A percentile compares a stretch with the other conserved stretches of the same genome.
Conservation (phyloP, 441 rosid genomes). For the Erodium trifolium region DNA sequence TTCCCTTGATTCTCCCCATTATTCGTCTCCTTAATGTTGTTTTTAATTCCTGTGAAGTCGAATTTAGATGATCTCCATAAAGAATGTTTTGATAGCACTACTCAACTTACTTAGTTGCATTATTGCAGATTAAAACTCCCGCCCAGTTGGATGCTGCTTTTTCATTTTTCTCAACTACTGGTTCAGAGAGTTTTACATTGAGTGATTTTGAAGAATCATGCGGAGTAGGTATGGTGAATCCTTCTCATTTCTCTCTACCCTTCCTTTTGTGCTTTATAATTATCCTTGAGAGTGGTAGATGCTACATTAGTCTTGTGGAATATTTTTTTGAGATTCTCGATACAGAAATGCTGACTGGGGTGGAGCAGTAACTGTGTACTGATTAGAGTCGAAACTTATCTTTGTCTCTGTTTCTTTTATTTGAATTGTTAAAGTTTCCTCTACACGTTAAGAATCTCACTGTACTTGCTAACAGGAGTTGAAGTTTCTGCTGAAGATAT, state of each 20-base stretch:
- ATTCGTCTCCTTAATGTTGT: no score
- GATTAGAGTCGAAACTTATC: not conserved
- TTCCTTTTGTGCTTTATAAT: not conserved
- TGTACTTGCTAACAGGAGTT: conserved; percentile 45
- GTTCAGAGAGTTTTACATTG: conserved; percentile 48
- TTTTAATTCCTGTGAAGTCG: no score
- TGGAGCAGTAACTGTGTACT: not conserved
- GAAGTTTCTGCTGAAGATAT: conserved; percentile 76
- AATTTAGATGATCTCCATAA: no score
- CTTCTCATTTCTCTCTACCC: conserved; percentile 2
- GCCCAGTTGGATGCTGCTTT: conserved; percentile 86
- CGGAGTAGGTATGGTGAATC: conserved; percentile 56
- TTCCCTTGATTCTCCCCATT: no score
- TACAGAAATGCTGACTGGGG: not conserved
- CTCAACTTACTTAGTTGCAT: not conserved
- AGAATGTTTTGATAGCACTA: no score
- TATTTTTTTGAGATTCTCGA: not conserved
- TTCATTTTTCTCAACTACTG: conserved; percentile 43
- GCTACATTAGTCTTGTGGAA: not conserved
- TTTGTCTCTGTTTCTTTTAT: no score
- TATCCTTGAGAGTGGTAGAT: not conserved
- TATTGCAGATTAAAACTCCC: conserved; percentile 63
- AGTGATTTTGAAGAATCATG: conserved; percentile 80
- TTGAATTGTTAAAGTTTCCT: not conserved
- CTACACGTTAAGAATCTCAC: conserved; percentile 16